Base-by-base conservation (phyloP, 225 moss, liverwort and hornwort species). In the Polytrichum commune region DNA sequence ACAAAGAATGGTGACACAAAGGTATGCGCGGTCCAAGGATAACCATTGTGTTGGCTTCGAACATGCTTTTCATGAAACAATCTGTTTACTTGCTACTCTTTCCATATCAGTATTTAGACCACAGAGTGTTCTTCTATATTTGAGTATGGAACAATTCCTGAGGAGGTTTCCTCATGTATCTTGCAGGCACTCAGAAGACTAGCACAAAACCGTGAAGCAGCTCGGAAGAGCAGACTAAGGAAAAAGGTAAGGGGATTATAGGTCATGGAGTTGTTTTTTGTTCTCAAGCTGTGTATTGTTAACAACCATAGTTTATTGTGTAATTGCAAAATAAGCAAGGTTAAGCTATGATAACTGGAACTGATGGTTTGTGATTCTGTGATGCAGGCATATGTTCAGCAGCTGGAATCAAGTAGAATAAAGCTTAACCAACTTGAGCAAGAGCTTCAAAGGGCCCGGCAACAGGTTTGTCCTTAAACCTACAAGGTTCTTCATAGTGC, bases 151-250 rank as follows among this genome's bases (percentile, higher is more conserved):
- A 8, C 62, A 72, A 60, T 28, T 19, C 54, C 55, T 27, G 55
- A 29, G 27, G 60, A 28, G 62, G 63, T 73, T 55, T 33, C 46
- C 65, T 81, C 71, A 60, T 55, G 32, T 63, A 55, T 60, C 30
- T 66, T 78, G 74, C 95, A 98, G 98, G 98, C 95, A 64, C 87
- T 98, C 20, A 91, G 98, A 63, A 91, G 98, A 30, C 71, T 98
- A 74, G 98, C 95, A 29, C 98, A 98, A 69, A 98, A 98, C 80
- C 95, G 98, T 66, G 98, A 98, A 83, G 98, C 98, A 74, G 98
- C 98, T 71, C 98, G 98, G 22, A 98, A 98, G 77, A 95, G 95
- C 76, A 90, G 98, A 80, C 90, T 98, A 18, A 85, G 98, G 61
- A 98, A 98, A 72, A 98, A 98, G 95, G 98, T 98, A 58, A 54